A percentile compares a stretch with the other conserved stretches of the same genome.
These are phyloP conservation scores for Camellia japonica DNA, from an alignment of 148 eudicot genomes.

Conservation along the genomic window DNA sequence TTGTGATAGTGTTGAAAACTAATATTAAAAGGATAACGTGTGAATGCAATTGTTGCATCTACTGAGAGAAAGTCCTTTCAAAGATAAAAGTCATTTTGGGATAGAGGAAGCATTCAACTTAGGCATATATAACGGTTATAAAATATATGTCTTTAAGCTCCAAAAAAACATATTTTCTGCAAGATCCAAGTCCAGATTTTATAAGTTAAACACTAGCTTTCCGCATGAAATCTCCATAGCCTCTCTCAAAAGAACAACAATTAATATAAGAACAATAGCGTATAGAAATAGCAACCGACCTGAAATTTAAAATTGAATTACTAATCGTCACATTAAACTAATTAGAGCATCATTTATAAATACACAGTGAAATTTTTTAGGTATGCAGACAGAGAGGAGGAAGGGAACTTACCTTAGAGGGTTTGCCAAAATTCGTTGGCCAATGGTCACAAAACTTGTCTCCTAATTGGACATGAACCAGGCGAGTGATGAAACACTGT, in stretches of 20 bases:
- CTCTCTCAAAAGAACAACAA: neutral
- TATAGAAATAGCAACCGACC: neutral
- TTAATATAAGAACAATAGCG: neutral
- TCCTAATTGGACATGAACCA: constrained; percentile 99
- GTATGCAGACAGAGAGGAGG: neutral
- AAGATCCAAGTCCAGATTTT: neutral
- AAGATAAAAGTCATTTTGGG: neutral
- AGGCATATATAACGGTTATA: neutral
- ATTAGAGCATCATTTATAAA: neutral
- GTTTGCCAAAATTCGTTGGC: constrained; percentile 93
- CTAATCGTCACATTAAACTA: neutral
- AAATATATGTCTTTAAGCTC: neutral
- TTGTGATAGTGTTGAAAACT: neutral
- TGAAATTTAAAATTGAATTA: neutral
- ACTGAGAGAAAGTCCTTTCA: neutral
- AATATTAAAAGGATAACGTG: neutral
- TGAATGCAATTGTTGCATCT: too few species aligned
- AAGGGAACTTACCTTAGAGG: constrained; percentile 65
- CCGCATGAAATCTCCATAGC: neutral
- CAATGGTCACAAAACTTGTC: constrained; percentile 95
- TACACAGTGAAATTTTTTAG: neutral
- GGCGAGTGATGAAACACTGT: constrained; percentile 97
- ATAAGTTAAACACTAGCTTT: neutral
- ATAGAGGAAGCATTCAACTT: neutral
- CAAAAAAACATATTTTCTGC: neutral